Conservation (phyloP, 2,329 filamentous ascomycete genomes). For the Lizonia empirigonia region DNA sequence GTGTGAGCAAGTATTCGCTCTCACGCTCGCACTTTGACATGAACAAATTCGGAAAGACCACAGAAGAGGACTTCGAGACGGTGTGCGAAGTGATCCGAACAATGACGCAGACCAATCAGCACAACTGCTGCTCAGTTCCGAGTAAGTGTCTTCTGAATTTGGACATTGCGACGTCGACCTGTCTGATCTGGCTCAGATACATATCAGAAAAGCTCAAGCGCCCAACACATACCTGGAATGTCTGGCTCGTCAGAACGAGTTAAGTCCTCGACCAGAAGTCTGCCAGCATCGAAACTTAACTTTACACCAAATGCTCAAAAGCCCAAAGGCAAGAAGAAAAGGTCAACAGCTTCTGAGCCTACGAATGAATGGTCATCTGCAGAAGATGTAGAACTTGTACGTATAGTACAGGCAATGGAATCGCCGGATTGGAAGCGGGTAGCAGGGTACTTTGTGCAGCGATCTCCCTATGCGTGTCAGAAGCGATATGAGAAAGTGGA, state of each 20-base stretch:
- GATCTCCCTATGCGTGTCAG: background rate
- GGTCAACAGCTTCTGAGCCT: background rate
- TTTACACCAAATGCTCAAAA: background rate
- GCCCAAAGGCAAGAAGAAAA: background rate
- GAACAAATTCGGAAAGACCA: constrained; percentile 30
- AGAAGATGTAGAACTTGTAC: background rate
- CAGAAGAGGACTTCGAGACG: constrained; percentile 31
- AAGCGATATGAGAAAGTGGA: background rate
- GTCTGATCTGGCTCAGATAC: background rate
- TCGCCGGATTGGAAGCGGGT: background rate
- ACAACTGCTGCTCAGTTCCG: background rate
- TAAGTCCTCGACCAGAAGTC: background rate
- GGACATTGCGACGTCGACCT: background rate
- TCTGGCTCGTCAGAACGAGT: background rate
- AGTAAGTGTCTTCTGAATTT: background rate
- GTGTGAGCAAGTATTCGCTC: constrained; percentile 24
- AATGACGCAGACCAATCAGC: background rate
- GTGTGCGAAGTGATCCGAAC: constrained; percentile 23
- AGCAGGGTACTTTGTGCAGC: background rate
- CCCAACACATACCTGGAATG: background rate
- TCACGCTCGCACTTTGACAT: constrained; percentile 31
- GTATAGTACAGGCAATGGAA: background rate
- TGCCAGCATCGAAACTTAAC: background rate
- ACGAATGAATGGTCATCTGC: background rate
- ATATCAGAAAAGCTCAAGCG: background rate